phyloP scores from a whole-genome alignment of 2,329 filamentous ascomycete species.

The Parastagonospora avenae region DNA sequence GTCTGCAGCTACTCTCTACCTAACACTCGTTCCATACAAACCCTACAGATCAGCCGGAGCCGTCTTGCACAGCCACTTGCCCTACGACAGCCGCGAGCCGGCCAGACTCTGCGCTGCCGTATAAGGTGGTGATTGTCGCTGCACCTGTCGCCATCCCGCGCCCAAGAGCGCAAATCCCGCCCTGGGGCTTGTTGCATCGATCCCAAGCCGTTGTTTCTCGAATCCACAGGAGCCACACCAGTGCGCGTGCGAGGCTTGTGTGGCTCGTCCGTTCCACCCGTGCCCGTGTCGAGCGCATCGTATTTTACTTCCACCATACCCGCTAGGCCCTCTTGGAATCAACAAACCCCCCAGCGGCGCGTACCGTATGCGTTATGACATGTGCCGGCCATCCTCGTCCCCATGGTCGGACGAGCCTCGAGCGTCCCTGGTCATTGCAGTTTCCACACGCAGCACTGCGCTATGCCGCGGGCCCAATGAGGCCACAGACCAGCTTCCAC shows the following conservation, averaged over 20 bases:
- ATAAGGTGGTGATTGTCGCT: conserved; percentile 41
- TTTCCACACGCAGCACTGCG: conserved; percentile 23
- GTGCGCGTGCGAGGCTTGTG: conserved; percentile 28
- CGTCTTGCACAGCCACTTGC: conserved; percentile 43
- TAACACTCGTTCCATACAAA: neutral
- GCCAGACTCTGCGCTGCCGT: conserved; percentile 30
- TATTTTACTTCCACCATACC: conserved; percentile 30
- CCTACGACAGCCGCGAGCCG: conserved; percentile 34
- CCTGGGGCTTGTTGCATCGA: conserved; percentile 17
- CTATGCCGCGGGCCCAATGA: conserved; percentile 14
- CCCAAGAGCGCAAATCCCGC: conserved; percentile 18
- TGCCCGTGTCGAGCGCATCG: conserved; percentile 5
- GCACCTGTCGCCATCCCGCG: conserved; percentile 35
- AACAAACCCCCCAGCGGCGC: conserved; percentile 23
- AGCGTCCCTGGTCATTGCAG: conserved; percentile 22
- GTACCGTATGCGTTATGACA: conserved; percentile 41
- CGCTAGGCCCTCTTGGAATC: conserved; percentile 22
- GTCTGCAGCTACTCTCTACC: conserved; percentile 14
- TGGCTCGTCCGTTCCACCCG: conserved; percentile 20
- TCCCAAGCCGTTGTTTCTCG: conserved; percentile 42
- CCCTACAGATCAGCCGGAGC: conserved; percentile 21
- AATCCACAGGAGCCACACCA: conserved; percentile 28
- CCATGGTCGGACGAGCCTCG: conserved; percentile 5
- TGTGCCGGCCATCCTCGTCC: conserved; percentile 29
- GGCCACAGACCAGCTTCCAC: conserved; percentile 9